Conservation (phyloP, 2,329 filamentous ascomycete genomes). For the Microdochium trichocladiopsis region DNA sequence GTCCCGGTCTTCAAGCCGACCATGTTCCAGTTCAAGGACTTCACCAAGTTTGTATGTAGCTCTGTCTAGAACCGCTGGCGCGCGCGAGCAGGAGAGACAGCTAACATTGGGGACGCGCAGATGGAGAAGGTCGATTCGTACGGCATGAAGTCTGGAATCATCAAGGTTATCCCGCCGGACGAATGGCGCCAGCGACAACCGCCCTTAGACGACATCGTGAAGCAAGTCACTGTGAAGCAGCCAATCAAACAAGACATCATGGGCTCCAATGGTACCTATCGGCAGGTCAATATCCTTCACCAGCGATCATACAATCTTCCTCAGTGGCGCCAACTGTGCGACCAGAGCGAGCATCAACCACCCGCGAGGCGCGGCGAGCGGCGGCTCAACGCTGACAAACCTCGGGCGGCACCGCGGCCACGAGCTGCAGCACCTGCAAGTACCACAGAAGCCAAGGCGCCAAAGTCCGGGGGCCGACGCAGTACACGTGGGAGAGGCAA, state of each 20-base stretch:
- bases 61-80: background rate
- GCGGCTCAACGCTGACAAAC: slow-evolving; percentile 52
- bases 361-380: slow-evolving; percentile 83
- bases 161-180: slow-evolving; percentile 88
- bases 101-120: slow-evolving; percentile 24
- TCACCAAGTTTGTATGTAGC: slow-evolving; percentile 73
- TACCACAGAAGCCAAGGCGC: slow-evolving; percentile 27
- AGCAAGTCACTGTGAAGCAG: slow-evolving; percentile 88
- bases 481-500: slow-evolving; percentile 28
- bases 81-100: background rate
- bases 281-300: slow-evolving; percentile 94
- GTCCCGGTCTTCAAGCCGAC: slow-evolving; percentile 94
- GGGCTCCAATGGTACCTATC: slow-evolving; percentile 90
- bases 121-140: slow-evolving; percentile 83
- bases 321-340: slow-evolving; percentile 89
- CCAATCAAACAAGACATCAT: slow-evolving; percentile 98
- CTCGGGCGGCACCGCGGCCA: slow-evolving; percentile 32
- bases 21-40: slow-evolving; percentile 91
- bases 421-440: slow-evolving; percentile 25
- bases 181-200: slow-evolving; percentile 87
- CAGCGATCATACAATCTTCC: slow-evolving; percentile 93
- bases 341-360: slow-evolving; percentile 92
- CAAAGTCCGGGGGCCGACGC: slow-evolving; percentile 29
- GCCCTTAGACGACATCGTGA: slow-evolving; percentile 75
- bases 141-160: slow-evolving; percentile 95